These are phyloP conservation scores for Phylloporus sp. DNA, from an alignment of 768 basidiomycete species.

Conservation along the genomic window DNA sequence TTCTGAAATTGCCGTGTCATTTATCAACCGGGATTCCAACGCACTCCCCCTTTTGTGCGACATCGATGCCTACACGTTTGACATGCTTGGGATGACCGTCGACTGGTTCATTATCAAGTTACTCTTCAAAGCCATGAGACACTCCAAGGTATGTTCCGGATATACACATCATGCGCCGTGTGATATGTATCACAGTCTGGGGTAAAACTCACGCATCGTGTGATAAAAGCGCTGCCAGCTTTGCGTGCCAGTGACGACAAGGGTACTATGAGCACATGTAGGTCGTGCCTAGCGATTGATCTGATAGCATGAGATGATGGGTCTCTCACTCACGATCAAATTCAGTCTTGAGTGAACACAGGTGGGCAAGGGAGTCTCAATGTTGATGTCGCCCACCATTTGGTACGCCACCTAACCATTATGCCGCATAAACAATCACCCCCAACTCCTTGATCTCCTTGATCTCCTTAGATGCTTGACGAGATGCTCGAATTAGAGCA, in stretches of 20 bases:
- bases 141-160: constrained; percentile 11
- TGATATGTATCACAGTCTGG: neutral
- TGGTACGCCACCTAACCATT: constrained; percentile 38
- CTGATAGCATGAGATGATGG: neutral
- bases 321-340: neutral
- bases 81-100: constrained; percentile 50
- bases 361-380: constrained; percentile 47
- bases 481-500: constrained; percentile 44
- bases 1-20: too few species aligned
- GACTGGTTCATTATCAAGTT: constrained; percentile 35
- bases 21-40: too few species aligned
- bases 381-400: constrained; percentile 53
- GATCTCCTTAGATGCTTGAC: constrained; percentile 48
- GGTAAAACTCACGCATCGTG: neutral
- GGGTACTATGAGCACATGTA: constrained; percentile 39
- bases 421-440: too few species aligned
- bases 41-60: constrained; percentile 8
- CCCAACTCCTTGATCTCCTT: neutral
- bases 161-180: neutral
- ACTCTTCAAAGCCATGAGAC: constrained; percentile 10
- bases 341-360: constrained; percentile 41
- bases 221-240: constrained; percentile 27
- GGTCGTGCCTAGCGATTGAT: neutral
- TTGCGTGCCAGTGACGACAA: constrained; percentile 55
- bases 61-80: constrained; percentile 45